Evolutionary conservation across 164 flowering plant genomes (phyloP).

Genomic region (Vitis amurensis): DNA sequence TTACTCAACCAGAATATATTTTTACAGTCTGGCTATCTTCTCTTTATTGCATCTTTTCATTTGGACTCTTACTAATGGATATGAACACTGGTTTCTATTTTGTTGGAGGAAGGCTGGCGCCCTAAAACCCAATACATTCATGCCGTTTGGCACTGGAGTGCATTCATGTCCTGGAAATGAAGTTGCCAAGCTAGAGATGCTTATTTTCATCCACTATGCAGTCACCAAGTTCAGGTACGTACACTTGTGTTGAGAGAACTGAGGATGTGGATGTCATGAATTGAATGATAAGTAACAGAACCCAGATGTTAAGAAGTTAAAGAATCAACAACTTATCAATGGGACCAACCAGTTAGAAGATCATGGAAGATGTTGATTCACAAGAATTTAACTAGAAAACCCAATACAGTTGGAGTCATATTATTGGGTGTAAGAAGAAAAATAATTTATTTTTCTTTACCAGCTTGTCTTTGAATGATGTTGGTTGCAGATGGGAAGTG

Average conservation of each 20-base stretch:
- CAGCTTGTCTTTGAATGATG: background rate
- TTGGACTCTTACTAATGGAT: too few species aligned
- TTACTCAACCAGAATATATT: too few species aligned
- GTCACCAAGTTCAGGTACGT: conserved; percentile 27
- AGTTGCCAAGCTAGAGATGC: conserved; percentile 28
- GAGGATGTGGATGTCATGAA: too few species aligned
- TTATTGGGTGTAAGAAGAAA: background rate
- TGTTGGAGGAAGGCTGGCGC: background rate
- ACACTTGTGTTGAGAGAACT: too few species aligned
- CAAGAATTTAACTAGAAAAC: background rate
- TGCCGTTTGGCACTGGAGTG: conserved; percentile 32
- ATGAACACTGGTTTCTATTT: too few species aligned
- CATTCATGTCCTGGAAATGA: conserved; percentile 39
- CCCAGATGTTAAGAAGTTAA: too few species aligned
- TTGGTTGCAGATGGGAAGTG: conserved; percentile 16
- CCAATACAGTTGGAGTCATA: background rate
- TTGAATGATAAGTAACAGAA: too few species aligned
- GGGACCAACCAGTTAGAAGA: too few species aligned
- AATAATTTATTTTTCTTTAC: background rate
- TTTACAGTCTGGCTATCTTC: too few species aligned
- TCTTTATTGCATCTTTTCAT: too few species aligned
- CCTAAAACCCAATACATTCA: conserved; percentile 21
- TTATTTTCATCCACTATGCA: conserved; percentile 26
- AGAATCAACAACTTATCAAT: too few species aligned
- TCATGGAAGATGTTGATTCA: too few species aligned